Evolutionary conservation across 441 rosid genomes (phyloP), one percentile per base, ranked within the genome.

Genomic region (Lagerstroemia fauriei): DNA sequence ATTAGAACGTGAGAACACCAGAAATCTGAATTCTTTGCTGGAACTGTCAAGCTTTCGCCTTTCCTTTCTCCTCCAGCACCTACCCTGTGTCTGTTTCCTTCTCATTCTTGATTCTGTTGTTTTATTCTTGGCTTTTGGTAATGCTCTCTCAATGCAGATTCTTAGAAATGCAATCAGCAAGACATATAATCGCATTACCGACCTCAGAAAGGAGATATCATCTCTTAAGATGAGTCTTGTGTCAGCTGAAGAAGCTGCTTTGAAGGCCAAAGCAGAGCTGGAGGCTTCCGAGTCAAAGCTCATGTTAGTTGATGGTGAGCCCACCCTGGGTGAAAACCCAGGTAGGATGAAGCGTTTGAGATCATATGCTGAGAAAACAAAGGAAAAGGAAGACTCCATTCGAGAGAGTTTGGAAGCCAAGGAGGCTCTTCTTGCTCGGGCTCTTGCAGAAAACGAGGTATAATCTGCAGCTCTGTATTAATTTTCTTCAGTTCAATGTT

Each of bases 111-210:
- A 71, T 29, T 32, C 44, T 38, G 44, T 27, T 56, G 47, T 70
- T 56, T 24, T 81, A 29, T 73, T 34, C 69, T 41, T 68, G 41
- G 76, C 22, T 82, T 75, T 75, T 82, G 78, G 77, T 69, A 20
- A 9, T 81, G 17, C 81, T 63, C 53, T 68, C 81, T 65, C 65
- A 80, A 31, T 84, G 68, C 90, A 95, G 98, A 90, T 94, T 84
- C 97, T 95, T 84, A 90, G 98, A 84, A 97, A 95, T 90, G 95
- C 98, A 69, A 90, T 97, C 78, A 93, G 88, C 92, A 97, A 97
- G 92, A 94, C 98, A 51, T 92, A 91, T 84, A 93, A 93, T 78
- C 99, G 99, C 34, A 91, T 94, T 61, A 85, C 93, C 83, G 99
- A 97, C 88, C 90, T 97, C 82, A 92, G 96, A 93, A 95, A 94